Conservation (phyloP, 495 filamentous ascomycete species). For the Elaphomyces granulatus region DNA sequence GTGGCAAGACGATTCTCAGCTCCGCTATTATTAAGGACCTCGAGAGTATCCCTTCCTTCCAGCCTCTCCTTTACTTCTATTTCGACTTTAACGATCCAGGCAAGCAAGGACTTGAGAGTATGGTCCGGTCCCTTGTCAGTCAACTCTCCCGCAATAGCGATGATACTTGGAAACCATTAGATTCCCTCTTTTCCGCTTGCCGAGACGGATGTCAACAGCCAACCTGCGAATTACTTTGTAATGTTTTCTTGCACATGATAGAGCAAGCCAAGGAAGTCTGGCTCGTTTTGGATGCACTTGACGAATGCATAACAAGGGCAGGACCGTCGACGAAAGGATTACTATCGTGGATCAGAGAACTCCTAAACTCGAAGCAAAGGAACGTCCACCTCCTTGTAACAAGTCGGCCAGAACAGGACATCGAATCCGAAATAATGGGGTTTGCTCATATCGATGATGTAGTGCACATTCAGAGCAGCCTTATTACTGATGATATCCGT, state of each 20-base stretch:
- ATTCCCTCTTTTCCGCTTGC: slow-evolving; percentile 3
- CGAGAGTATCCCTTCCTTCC: background rate
- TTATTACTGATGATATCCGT: slow-evolving; percentile 14
- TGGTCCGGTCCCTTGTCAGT: slow-evolving; percentile 13
- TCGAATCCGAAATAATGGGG: slow-evolving; percentile 17
- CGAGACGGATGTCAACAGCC: slow-evolving; percentile 5
- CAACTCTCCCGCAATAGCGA: slow-evolving; percentile 7
- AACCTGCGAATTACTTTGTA: background rate
- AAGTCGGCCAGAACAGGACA: slow-evolving; percentile 15
- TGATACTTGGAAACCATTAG: background rate
- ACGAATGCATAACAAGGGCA: slow-evolving; percentile 14
- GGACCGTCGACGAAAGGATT: slow-evolving; percentile 1
- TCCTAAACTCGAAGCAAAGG: slow-evolving; percentile 3
- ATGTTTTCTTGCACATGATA: background rate
- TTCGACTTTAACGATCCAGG: slow-evolving; percentile 17
- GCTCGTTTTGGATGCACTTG: slow-evolving; percentile 18
- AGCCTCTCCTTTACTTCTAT: slow-evolving; percentile 16
- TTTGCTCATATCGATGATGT: slow-evolving; percentile 12
- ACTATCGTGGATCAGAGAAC: slow-evolving; percentile 7
- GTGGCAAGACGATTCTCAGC: slow-evolving; percentile 19
- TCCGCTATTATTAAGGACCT: slow-evolving; percentile 14
- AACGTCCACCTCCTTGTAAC: slow-evolving; percentile 11
- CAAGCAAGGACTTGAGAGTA: slow-evolving; percentile 5
- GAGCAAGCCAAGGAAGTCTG: background rate
- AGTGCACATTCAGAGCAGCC: slow-evolving; percentile 3